phyloP scores from a whole-genome alignment of 1,284 basidiomycete genomes.

The Leccinum angustisporum region DNA sequence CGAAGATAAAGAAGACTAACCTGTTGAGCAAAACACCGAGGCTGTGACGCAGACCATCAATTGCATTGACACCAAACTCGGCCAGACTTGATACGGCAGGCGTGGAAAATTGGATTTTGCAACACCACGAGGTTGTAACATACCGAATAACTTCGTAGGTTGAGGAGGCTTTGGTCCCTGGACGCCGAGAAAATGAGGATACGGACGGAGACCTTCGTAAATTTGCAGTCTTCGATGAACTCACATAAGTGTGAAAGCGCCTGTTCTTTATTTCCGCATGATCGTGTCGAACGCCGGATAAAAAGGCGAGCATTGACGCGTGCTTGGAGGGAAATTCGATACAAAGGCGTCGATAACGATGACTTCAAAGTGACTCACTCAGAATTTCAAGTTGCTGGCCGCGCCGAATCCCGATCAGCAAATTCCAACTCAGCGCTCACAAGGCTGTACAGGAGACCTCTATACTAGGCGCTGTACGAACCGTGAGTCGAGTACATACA shows the following conservation, averaged over 20 bases:
- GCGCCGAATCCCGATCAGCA: no score
- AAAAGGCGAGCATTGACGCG: no score
- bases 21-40: slow-evolving; percentile 84
- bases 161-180: slow-evolving; percentile 96
- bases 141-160: slow-evolving; percentile 99
- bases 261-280: slow-evolving; percentile 90
- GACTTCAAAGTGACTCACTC: no score
- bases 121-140: slow-evolving; percentile 98
- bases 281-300: slow-evolving; percentile 87
- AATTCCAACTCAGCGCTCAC: no score
- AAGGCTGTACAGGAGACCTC: no score
- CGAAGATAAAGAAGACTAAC: slow-evolving; percentile 40
- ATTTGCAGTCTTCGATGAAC: slow-evolving; percentile 99
- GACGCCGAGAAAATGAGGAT: slow-evolving; percentile 90
- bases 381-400: no score
- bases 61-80: slow-evolving; percentile 92
- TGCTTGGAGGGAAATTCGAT: no score
- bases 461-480: no score
- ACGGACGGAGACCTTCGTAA: slow-evolving; percentile 97
- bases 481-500: no score
- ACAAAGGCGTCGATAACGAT: no score
- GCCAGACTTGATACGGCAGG: slow-evolving; percentile 94
- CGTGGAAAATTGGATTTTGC: slow-evolving; percentile 97
- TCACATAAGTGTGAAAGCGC: slow-evolving; percentile 99
- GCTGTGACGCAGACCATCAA: slow-evolving; percentile 77